Evolutionary conservation across 2,329 filamentous ascomycete species (phyloP).

Genomic region (Sporothrix luriei): DNA sequence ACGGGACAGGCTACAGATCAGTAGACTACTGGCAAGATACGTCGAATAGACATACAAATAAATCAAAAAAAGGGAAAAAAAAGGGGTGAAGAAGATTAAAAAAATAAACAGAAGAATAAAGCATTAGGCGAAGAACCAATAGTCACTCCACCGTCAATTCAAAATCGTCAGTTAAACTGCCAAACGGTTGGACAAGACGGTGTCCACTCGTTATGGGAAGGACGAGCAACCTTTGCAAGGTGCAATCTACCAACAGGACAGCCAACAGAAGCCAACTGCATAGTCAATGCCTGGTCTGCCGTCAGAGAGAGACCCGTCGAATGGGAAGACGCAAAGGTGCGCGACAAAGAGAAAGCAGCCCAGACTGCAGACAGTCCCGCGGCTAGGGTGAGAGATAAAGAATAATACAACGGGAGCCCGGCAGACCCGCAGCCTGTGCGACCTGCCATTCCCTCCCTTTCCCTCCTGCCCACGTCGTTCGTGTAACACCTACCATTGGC

Average conservation of each 20-base stretch:
- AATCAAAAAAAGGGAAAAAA: background rate
- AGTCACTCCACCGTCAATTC: background rate
- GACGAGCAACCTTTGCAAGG: background rate
- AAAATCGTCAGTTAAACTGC: background rate
- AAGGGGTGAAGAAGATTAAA: background rate
- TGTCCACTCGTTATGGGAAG: background rate
- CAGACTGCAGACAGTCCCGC: too few species aligned
- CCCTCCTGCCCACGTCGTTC: slow-evolving; percentile 12
- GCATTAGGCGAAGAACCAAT: background rate
- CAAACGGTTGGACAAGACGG: background rate
- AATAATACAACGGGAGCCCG: background rate
- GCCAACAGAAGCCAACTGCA: background rate
- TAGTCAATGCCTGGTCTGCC: background rate
- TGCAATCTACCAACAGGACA: too few species aligned
- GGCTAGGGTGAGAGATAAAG: too few species aligned
- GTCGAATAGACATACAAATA: background rate
- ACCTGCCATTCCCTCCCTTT: background rate
- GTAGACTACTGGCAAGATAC: background rate
- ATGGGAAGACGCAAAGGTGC: background rate
- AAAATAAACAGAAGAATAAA: background rate
- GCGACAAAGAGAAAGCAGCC: too few species aligned
- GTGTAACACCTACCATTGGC: background rate
- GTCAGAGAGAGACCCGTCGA: background rate
- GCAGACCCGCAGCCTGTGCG: slow-evolving; percentile 9
- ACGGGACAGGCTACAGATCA: background rate